Evolutionary conservation across 2,329 filamentous ascomycete species (phyloP), one percentile per base, ranked within the genome.

Genomic region (Diaporthe ilicicola): DNA sequence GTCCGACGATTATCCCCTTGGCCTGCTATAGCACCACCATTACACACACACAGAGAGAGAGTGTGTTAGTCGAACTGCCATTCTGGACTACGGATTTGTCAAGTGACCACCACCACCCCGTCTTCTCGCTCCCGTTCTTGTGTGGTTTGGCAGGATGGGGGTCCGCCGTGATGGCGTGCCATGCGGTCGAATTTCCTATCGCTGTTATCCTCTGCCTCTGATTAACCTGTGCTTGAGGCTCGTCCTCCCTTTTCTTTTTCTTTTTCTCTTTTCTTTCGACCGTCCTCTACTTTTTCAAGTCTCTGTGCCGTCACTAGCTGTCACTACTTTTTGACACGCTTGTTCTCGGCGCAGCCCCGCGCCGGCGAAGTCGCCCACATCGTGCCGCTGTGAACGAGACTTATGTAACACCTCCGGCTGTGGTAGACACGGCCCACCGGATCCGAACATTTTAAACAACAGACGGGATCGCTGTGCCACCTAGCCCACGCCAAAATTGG

Each of bases 71-170:
- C 59, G 42, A 50, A n/a, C 59, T 64, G 59, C 59, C 59, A 50
- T 50, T 64, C 44, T 64, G 44, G 59, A 64, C 44, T 50, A 50
- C 46, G 59, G 44, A 64, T 64, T 50, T 64, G 59, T 64, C 59
- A 64, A 64, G 44, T 64, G 59, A 64, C 59, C 27, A 48, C 48
- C 27, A 48, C 48, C 34, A 34, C 44, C 59, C 42, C 42, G 29
- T 62, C 59, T 48, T 42, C 42, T n/a, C 32, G 27, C 27, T 17
- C 39, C n/a, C 15, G 32, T 5, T 34, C 32, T 34, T 34, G 29
- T 24, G 56, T 32, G 42, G 42, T 37, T 48, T 37, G 59, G n/a
- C 42, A 34, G 46, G 42, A 64, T 37, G 22, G 29, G 22, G 29
- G 59, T 44, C 51, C 44, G 44, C 59, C 59, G 44, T 27, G 42